Percentiles rank a stretch among this genome's conserved stretches.
phyloP scores from a whole-genome alignment of 1,139 yeast species.

The Hyphopichia fennica region DNA sequence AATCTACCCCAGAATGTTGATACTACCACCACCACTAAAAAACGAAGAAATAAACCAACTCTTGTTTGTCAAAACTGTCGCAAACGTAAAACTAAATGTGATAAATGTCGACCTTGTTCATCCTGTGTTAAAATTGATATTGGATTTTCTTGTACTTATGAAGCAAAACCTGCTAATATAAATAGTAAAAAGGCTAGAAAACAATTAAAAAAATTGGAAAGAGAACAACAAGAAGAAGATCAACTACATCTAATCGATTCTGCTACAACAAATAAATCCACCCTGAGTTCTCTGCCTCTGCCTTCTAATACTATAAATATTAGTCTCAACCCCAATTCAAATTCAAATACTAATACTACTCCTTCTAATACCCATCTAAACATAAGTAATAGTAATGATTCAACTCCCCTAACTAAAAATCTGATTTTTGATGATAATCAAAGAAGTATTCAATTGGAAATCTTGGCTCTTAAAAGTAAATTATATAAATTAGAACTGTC shows the following conservation, averaged over 20 bases:
- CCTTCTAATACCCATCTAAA: too few relatives aligned
- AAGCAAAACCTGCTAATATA: not conserved
- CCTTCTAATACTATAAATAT: too few relatives aligned
- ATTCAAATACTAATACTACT: too few relatives aligned
- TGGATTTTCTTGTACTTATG: not conserved
- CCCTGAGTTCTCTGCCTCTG: too few relatives aligned
- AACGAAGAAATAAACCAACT: not conserved
- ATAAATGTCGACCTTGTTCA: conserved; percentile 22
- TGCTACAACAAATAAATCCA: too few relatives aligned
- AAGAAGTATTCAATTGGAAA: not conserved
- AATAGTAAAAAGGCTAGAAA: not conserved
- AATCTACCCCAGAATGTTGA: too few relatives aligned
- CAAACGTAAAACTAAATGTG: conserved; percentile 22
- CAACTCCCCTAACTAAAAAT: not conserved
- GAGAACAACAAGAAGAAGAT: not conserved
- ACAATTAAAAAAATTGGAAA: not conserved
- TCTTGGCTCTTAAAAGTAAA: not conserved
- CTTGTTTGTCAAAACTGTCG: not conserved
- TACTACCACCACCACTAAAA: not conserved
- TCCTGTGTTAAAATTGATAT: conserved; percentile 17
- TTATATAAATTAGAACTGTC: not conserved
- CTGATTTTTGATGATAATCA: not conserved
- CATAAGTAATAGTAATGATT: too few relatives aligned
- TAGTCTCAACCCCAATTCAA: too few relatives aligned
- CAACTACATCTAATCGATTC: too few relatives aligned